These are phyloP conservation scores for Gymnopus androsaceus DNA, from an alignment of 1,284 basidiomycete species.

Conservation along the genomic window DNA sequence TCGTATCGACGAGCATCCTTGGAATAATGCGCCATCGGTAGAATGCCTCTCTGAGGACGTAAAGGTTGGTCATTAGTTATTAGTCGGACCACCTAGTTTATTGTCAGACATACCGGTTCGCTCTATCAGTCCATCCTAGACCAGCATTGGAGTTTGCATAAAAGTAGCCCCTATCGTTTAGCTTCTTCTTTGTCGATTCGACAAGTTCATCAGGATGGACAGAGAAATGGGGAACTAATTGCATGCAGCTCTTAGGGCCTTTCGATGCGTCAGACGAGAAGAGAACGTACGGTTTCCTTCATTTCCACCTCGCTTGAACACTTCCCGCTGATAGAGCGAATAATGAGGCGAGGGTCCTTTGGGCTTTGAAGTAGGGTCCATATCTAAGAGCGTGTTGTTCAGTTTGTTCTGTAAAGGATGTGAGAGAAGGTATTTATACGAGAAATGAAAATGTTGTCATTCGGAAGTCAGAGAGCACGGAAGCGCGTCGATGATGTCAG, in stretches of 20 bases:
- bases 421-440: too few relatives aligned
- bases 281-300: conserved; percentile 36
- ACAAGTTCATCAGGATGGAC: conserved; percentile 53
- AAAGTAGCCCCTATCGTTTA: conserved; percentile 53
- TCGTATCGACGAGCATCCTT: conserved; percentile 61
- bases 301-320: conserved; percentile 48
- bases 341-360: conserved; percentile 55
- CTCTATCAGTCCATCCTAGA: conserved; percentile 54
- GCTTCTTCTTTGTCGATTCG: conserved; percentile 50
- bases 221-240: conserved; percentile 37
- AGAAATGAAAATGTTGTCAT: too few relatives aligned
- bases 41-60: conserved; percentile 50
- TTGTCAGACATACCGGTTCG: conserved; percentile 42
- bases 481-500: too few relatives aligned
- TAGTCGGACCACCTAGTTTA: too few relatives aligned
- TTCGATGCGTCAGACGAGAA: neutral
- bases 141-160: conserved; percentile 63
- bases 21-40: conserved; percentile 56
- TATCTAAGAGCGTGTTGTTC: conserved; percentile 16
- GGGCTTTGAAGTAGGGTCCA: conserved; percentile 57
- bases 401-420: too few relatives aligned
- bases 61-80: too few relatives aligned
- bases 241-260: neutral
- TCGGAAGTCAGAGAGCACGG: too few relatives aligned
- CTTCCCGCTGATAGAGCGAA: conserved; percentile 50